Evolutionary conservation across 257 asterid species (phyloP).

Genomic region (Ballota nigra): DNA sequence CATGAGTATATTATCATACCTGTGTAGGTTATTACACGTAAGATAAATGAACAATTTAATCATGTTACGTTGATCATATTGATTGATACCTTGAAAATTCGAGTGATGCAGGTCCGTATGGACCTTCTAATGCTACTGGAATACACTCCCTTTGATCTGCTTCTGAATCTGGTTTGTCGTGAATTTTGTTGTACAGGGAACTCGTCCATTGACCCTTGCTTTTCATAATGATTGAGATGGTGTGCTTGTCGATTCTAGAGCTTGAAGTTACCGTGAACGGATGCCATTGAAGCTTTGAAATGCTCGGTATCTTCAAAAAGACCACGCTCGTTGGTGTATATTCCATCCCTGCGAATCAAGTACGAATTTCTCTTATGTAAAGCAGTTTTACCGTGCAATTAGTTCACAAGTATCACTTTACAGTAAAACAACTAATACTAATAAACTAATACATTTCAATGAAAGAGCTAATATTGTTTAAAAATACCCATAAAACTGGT

Average conservation of each 20-base stretch:
- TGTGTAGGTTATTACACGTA: conserved; percentile 30
- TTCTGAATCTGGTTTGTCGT: conserved; percentile 51
- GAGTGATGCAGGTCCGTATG: conserved; percentile 72
- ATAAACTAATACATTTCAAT: too few species aligned
- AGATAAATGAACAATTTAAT: not conserved
- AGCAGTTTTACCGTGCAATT: too few species aligned
- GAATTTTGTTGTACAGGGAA: conserved; percentile 43
- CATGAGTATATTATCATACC: conserved; percentile 61
- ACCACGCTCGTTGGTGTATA: conserved; percentile 65
- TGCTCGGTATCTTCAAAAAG: conserved; percentile 65
- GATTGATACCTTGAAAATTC: conserved; percentile 57
- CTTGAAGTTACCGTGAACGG: conserved; percentile 78
- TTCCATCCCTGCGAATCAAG: conserved; percentile 48
- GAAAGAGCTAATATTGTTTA: too few species aligned
- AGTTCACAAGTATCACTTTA: too few species aligned
- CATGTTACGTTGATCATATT: not conserved
- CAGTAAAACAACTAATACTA: too few species aligned
- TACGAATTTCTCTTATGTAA: not conserved
- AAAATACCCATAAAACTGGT: too few species aligned
- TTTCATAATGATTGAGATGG: conserved; percentile 56
- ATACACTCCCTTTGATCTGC: conserved; percentile 43
- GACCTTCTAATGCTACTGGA: conserved; percentile 69
- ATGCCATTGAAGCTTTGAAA: conserved; percentile 79
- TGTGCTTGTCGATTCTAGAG: conserved; percentile 47
- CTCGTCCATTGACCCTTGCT: conserved; percentile 77